A percentile compares a stretch with the other conserved stretches of the same genome.
Evolutionary conservation across 2,329 filamentous ascomycete genomes (phyloP).

Genomic region (Aspergillus intermedius): DNA sequence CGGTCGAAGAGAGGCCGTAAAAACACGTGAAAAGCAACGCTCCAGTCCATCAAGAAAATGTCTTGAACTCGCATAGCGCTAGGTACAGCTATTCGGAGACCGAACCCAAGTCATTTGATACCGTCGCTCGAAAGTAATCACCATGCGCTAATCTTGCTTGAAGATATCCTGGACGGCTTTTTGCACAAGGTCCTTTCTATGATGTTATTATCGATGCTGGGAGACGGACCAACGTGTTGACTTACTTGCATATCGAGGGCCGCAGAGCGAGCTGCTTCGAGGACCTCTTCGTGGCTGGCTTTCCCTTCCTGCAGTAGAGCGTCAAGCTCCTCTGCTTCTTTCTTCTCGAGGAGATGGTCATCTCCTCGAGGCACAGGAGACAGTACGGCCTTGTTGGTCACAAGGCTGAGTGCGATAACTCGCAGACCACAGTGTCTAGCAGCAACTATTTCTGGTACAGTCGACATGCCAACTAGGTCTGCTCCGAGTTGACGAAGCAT

Average conservation of each 20-base stretch:
- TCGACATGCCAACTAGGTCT: constrained; percentile 67
- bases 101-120: background rate
- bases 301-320: constrained; percentile 52
- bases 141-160: constrained; percentile 6
- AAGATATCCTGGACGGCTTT: constrained; percentile 27
- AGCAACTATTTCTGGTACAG: constrained; percentile 61
- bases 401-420: constrained; percentile 59
- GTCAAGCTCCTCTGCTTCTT: constrained; percentile 55
- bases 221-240: background rate
- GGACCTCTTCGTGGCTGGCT: constrained; percentile 59
- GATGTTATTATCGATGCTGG: constrained; percentile 13
- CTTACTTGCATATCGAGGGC: constrained; percentile 57
- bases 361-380: constrained; percentile 45
- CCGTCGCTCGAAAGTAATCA: background rate
- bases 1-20: constrained; percentile 48
- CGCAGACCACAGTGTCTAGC: constrained; percentile 58
- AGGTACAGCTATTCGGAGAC: no score
- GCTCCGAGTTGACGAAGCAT: constrained; percentile 56
- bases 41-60: background rate
- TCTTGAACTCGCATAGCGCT: background rate
- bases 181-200: constrained; percentile 30
- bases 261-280: constrained; percentile 55
- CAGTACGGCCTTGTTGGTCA: constrained; percentile 39
- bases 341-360: constrained; percentile 54
- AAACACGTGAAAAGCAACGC: constrained; percentile 15